Percentiles rank a stretch among this genome's conserved stretches.
Evolutionary conservation across 257 asterid genomes (phyloP).

Genomic region (Fraxinus quadrangulata): DNA sequence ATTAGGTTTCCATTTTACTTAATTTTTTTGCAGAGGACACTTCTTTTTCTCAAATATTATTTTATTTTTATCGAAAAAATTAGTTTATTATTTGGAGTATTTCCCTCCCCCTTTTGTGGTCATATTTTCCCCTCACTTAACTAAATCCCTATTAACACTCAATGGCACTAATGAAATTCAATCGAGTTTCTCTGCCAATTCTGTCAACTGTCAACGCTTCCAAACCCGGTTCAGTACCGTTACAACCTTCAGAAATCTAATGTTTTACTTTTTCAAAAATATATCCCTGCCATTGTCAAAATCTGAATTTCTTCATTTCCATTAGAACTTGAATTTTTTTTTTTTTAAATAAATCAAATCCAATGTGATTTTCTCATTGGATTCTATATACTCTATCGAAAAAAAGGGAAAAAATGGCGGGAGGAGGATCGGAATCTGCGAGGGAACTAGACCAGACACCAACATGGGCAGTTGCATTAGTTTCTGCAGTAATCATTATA

Average conservation of each 20-base stretch:
- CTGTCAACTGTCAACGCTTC: not conserved
- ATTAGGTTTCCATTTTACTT: no score
- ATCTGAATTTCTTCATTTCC: constrained; percentile 26
- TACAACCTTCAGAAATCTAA: constrained; percentile 29
- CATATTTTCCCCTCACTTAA: constrained; percentile 20
- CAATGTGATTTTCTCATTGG: not conserved
- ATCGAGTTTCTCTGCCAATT: constrained; percentile 13
- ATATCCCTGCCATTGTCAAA: not conserved
- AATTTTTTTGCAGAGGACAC: no score
- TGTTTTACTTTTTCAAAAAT: constrained; percentile 19
- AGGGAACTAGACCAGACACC: constrained; percentile 67
- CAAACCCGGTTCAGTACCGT: constrained; percentile 38
- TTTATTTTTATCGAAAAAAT: not conserved
- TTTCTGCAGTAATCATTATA: constrained; percentile 55
- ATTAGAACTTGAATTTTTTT: not conserved
- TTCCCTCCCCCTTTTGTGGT: constrained; percentile 5
- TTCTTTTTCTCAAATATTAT: no score
- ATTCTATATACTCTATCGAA: not conserved
- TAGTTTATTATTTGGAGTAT: constrained; percentile 22
- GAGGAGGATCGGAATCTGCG: constrained; percentile 36
- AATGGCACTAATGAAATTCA: constrained; percentile 29
- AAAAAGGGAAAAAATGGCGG: constrained; percentile 34
- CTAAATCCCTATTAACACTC: constrained; percentile 37
- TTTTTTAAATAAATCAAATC: not conserved
- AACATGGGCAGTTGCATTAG: constrained; percentile 82